Base-by-base conservation (phyloP, 192 early-diverging fungal species). In the Bifiguratus adelaidae region DNA sequence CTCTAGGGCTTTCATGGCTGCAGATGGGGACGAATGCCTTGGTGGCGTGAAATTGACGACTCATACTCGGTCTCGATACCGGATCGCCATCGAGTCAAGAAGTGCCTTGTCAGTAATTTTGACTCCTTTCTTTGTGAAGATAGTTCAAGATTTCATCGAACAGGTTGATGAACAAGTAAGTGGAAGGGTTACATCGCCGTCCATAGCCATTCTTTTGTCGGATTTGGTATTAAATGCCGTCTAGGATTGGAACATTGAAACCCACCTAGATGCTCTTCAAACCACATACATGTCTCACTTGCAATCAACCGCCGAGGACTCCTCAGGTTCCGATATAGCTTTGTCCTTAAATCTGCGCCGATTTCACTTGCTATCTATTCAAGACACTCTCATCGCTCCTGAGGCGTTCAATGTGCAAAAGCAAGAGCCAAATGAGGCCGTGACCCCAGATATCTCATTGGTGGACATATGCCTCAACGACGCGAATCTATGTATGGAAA, bases 371-470 rank as follows among this genome's bases (percentile, higher is more conserved):
- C 79, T 76, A 12, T 78, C 76, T 37, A 81, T 88, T 43, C 85
- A 88, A 55, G 82, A 88, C 48, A n/a, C n/a, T n/a, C 77, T 84
- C 4, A 65, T 77, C 50, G 63, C 85, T 38, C 77, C 78, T 0
- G 76, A 71, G 25, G 77, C 70, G 22, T 41, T 74, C 7, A 56
- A 53, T 27, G 65, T 66, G 7, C 60, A 56, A 27, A 73, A 58
- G 16, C 57, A 73, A 24, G 69, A 63, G 20, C 61, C n/a, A n/a
- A n/a, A n/a, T n/a, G n/a, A n/a, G n/a, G n/a, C n/a, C n/a, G n/a
- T n/a, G n/a, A n/a, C n/a, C n/a, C n/a, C n/a, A n/a, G n/a, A n/a
- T n/a, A n/a, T n/a, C n/a, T n/a, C n/a, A n/a, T n/a, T n/a, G n/a
- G n/a, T n/a, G n/a, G n/a, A n/a, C n/a, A n/a, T n/a, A n/a, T n/a